Percentiles rank a stretch among this genome's conserved stretches.
These are phyloP conservation scores for Allium sativum DNA, from an alignment of 106 monocot genomes.

Conservation along the genomic window DNA sequence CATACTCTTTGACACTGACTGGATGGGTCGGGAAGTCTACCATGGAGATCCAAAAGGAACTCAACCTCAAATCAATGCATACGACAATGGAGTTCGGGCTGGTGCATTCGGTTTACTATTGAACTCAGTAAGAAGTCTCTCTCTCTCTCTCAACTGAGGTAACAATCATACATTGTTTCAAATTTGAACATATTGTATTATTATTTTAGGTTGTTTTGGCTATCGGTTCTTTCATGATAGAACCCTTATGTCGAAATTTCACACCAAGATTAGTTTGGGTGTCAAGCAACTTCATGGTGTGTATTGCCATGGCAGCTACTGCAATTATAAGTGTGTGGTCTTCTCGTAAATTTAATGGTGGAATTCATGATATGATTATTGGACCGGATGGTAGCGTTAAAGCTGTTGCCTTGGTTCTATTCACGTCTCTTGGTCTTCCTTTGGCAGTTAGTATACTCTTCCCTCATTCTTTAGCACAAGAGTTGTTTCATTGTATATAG, in stretches of 20 bases:
- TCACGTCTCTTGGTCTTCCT: conserved; percentile 68
- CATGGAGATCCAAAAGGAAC: conserved; percentile 74
- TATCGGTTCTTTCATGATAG: conserved; percentile 59
- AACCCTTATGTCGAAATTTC: conserved; percentile 62
- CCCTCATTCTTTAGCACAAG: not conserved
- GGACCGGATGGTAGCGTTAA: conserved; percentile 19
- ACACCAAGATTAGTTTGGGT: conserved; percentile 61
- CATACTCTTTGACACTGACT: conserved; percentile 89
- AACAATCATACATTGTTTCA: not conserved
- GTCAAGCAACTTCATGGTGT: conserved; percentile 59
- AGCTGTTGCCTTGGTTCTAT: conserved; percentile 35
- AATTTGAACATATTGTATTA: not conserved
- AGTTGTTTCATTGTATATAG: not conserved
- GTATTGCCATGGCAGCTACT: conserved; percentile 44
- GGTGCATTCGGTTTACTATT: conserved; percentile 87
- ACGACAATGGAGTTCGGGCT: conserved; percentile 62
- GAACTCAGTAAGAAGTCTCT: conserved; percentile 56
- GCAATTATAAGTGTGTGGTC: conserved; percentile 51
- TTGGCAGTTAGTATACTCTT: conserved; percentile 36
- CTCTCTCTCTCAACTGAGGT: not conserved
- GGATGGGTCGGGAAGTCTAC: conserved; percentile 99
- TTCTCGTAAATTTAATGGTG: conserved; percentile 10
- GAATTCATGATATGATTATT: conserved; percentile 7
- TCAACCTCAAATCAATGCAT: conserved; percentile 28
- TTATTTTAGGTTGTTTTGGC: conserved; percentile 57